Percentiles rank a stretch among this genome's conserved stretches.
phyloP scores from a whole-genome alignment of 495 filamentous ascomycete genomes.

The Hypoxylon lienhwacheense region DNA sequence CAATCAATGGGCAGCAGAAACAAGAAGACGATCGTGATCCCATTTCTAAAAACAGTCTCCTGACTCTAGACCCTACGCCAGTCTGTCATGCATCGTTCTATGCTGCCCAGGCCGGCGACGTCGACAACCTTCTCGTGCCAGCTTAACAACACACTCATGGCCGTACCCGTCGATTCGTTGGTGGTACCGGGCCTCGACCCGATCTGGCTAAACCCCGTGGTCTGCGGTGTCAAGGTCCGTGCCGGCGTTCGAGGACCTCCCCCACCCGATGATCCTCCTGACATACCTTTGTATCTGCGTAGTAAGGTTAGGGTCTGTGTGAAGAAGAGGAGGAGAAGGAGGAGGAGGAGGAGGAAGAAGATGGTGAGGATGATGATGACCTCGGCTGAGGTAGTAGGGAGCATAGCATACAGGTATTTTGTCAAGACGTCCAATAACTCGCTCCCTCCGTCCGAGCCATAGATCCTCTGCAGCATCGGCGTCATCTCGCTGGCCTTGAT shows the following conservation, averaged over 20 bases:
- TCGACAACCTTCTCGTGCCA: conserved; percentile 98
- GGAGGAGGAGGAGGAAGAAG: too few species aligned
- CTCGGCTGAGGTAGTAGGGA: neutral
- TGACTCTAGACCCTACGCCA: conserved; percentile 71
- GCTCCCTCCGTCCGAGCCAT: conserved; percentile 66
- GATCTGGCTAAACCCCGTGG: conserved; percentile 82
- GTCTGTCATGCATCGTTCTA: conserved; percentile 90
- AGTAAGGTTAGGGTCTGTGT: conserved; percentile 13
- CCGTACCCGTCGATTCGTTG: conserved; percentile 76
- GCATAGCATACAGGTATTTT: conserved; percentile 67
- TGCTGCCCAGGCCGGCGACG: conserved; percentile 80
- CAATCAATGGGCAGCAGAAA: too few species aligned
- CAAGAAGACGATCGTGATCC: conserved; percentile 12
- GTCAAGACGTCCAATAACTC: conserved; percentile 73
- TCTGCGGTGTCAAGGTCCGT: conserved; percentile 67
- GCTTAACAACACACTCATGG: conserved; percentile 89
- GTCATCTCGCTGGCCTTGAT: conserved; percentile 92
- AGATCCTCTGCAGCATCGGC: conserved; percentile 76
- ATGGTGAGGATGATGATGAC: neutral
- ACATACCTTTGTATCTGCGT: conserved; percentile 82
- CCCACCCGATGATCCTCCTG: conserved; percentile 37
- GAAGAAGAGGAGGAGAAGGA: too few species aligned
- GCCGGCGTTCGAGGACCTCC: conserved; percentile 49
- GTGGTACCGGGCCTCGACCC: conserved; percentile 62
- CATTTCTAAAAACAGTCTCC: conserved; percentile 11